Conservation (phyloP, 108 stramenopile genomes). For the Hondaea fermentalgiana region DNA sequence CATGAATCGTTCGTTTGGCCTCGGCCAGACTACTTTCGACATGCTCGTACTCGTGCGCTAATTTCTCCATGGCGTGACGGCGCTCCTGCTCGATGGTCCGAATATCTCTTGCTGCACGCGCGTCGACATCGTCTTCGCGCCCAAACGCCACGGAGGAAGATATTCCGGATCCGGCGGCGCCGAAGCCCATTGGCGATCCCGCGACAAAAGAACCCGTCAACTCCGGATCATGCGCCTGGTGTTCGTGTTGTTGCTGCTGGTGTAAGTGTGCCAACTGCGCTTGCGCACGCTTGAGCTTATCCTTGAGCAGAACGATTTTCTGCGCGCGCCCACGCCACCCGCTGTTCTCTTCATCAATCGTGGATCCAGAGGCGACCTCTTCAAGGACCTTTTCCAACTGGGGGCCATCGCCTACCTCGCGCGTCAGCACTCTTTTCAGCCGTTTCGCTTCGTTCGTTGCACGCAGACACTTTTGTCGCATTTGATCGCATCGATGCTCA, state of each 20-base stretch:
- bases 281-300: neutral
- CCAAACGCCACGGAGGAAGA: neutral
- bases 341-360: neutral
- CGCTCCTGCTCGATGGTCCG: neutral
- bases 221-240: neutral
- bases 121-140: neutral
- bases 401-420: neutral
- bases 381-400: neutral
- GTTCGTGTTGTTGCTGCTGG: neutral
- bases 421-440: neutral
- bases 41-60: neutral
- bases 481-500: neutral
- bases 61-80: neutral
- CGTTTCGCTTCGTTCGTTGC: neutral
- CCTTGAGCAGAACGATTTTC: neutral
- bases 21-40: neutral
- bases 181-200: no score
- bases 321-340: constrained; percentile 12
- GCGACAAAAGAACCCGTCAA: no score
- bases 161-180: no score
- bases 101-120: neutral
- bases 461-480: neutral
- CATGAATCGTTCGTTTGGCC: neutral
- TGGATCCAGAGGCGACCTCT: neutral
- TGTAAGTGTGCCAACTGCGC: neutral